Percentiles rank a stretch among this genome's conserved stretches.
Evolutionary conservation across 148 eudicot species (phyloP).

Genomic region (Vaccinium corymbosum): DNA sequence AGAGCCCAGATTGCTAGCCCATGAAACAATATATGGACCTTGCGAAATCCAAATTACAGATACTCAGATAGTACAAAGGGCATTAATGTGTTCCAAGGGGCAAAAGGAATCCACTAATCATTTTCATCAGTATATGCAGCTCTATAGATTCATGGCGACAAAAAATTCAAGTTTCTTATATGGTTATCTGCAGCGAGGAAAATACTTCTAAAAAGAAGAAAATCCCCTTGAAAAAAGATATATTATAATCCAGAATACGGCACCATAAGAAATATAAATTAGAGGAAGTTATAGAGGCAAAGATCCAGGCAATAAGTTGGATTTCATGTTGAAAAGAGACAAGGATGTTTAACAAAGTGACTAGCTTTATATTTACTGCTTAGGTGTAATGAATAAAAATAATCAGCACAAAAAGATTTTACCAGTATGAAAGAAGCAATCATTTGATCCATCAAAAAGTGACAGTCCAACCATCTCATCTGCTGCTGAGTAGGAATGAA

Average conservation of each 20-base stretch:
- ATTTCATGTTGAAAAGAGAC: neutral
- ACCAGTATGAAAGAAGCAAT: slow-evolving; percentile 96
- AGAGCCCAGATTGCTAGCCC: neutral
- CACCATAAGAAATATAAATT: neutral
- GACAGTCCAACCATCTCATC: slow-evolving; percentile 98
- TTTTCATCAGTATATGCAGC: neutral
- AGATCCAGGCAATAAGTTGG: neutral
- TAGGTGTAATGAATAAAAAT: neutral
- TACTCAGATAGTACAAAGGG: neutral
- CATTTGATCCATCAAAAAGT: slow-evolving; percentile 91
- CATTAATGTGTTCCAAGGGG: neutral
- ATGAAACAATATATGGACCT: neutral
- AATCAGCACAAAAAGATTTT: slow-evolving; percentile 18
- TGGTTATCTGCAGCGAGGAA: neutral
- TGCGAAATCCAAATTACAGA: neutral
- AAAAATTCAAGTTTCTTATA: neutral
- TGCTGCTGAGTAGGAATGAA: slow-evolving; percentile 94
- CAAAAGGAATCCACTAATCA: neutral
- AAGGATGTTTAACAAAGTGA: neutral
- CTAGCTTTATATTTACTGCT: neutral
- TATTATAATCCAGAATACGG: neutral
- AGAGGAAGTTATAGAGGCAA: neutral
- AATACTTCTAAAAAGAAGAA: neutral
- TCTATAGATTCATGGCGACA: neutral
- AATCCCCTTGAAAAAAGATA: neutral